Evolutionary conservation across 176 grass and related monocot genomes (phyloP).

Genomic region (Poa annua): DNA sequence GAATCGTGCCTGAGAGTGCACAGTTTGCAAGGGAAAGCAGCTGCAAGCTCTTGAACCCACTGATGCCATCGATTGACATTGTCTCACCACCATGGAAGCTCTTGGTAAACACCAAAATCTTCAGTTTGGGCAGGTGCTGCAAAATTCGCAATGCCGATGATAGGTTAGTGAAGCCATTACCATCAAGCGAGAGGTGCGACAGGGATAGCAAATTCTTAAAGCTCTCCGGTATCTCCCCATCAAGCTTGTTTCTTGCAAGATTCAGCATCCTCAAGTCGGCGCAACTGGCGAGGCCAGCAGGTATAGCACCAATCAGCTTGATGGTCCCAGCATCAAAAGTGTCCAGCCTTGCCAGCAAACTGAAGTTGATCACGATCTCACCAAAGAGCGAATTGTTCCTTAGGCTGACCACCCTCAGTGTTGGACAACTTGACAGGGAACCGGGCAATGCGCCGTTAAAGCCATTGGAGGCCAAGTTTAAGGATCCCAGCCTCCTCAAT

Average conservation of each 20-base stretch:
- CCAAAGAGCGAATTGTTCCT: conserved; percentile 72
- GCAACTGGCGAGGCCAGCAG: conserved; percentile 42
- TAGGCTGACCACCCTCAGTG: conserved; percentile 63
- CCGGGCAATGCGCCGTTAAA: conserved; percentile 63
- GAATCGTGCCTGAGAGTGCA: conserved; percentile 46
- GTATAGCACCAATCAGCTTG: conserved; percentile 57
- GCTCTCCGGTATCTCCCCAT: conserved; percentile 51
- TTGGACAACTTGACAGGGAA: conserved; percentile 56
- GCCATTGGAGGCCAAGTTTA: conserved; percentile 53
- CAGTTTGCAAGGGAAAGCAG: conserved; percentile 61
- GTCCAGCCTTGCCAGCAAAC: conserved; percentile 44
- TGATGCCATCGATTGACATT: conserved; percentile 40
- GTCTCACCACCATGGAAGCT: conserved; percentile 53
- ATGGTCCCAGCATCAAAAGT: conserved; percentile 71
- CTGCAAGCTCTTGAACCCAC: conserved; percentile 56
- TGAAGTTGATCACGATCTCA: conserved; percentile 58
- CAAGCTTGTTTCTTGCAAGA: conserved; percentile 57
- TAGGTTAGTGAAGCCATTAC: conserved; percentile 61
- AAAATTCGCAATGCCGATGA: conserved; percentile 49
- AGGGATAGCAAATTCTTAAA: conserved; percentile 60
- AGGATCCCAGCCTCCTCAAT: conserved; percentile 41
- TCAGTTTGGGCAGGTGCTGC: conserved; percentile 57
- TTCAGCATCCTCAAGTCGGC: conserved; percentile 47
- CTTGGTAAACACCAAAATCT: conserved; percentile 48
- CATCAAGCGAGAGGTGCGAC: conserved; percentile 25